phyloP scores from a whole-genome alignment of 2,329 filamentous ascomycete species.

The Calonectria hawksworthii region DNA sequence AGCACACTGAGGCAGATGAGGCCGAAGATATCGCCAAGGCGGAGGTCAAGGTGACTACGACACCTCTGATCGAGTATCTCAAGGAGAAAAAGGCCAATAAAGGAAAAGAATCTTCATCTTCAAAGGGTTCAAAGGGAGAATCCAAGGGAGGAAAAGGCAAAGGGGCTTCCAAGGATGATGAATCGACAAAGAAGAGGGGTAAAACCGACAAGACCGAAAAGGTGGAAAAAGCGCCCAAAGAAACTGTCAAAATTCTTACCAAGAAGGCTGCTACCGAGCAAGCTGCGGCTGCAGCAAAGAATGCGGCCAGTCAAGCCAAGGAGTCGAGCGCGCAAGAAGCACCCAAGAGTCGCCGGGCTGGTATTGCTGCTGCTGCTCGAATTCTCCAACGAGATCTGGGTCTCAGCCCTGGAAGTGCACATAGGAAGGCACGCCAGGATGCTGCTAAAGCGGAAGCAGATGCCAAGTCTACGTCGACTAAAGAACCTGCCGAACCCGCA shows the following conservation, averaged over 20 bases:
- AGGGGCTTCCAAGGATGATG: conserved; percentile 59
- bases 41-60: conserved; percentile 78
- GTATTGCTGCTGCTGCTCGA: conserved; percentile 74
- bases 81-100: conserved; percentile 92
- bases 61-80: conserved; percentile 90
- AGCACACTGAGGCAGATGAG: conserved; percentile 57
- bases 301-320: conserved; percentile 52
- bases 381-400: conserved; percentile 77
- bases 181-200: conserved; percentile 72
- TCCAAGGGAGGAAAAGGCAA: conserved; percentile 65
- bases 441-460: conserved; percentile 69
- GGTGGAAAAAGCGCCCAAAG: conserved; percentile 65
- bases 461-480: conserved; percentile 54
- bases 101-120: conserved; percentile 65
- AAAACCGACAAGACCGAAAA: conserved; percentile 72
- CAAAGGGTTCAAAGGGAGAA: conserved; percentile 68
- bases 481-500: conserved; percentile 45
- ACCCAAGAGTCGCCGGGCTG: conserved; percentile 70
- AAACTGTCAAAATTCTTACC: conserved; percentile 74
- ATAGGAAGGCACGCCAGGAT: conserved; percentile 71
- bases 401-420: conserved; percentile 73
- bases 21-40: conserved; percentile 60
- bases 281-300: conserved; percentile 61
- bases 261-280: conserved; percentile 69
- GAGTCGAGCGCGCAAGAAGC: conserved; percentile 51